Evolutionary conservation across 2,329 filamentous ascomycete genomes (phyloP), one percentile per base, ranked within the genome.

Genomic region (Sclerotinia nivalis): DNA sequence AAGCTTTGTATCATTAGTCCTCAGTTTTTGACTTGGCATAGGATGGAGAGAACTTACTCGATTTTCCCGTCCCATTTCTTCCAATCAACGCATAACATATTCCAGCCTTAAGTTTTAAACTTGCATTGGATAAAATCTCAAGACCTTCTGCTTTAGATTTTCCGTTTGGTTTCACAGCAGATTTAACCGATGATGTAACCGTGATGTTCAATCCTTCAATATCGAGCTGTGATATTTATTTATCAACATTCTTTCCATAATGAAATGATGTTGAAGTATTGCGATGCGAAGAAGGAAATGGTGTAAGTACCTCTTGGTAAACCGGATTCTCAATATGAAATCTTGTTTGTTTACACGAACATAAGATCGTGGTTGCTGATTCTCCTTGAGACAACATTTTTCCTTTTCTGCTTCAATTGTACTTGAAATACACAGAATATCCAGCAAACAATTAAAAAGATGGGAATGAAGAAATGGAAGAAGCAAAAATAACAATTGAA

Each of bases 51-150:
- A 40, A 76, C 84, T 79, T 80, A 90, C 89, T 95, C 5, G 91
- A 94, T 77, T 96, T 96, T 8, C 93, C 93, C 2, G 89, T 91
- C 0, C 93, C 93, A 80, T 96, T 96, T 9, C 91, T 85, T 0
- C 93, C 93, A 28, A 95, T 83, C 1, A 96, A 82, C 0, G 92
- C 92, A 82, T 96, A 96, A 71, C 91, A 85, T 59, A 88, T 84
- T 0, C 91, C 90, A 64, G 89, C 87, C 73, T 95, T 92, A 4
- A 96, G 81, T 34, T 89, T 87, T 49, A 96, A 80, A 69, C 88
- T 89, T 1, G 90, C 91, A 78, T 91, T 87, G 13, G 83, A 83
- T 4, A 96, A 83, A 8, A 96, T 86, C 78, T 96, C 92, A n/a
- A 84, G 80, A 13, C 84, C 85, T 58, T 78, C 83, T 49, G 75